Evolutionary conservation across 2,329 filamentous ascomycete genomes (phyloP).

Genomic region (Penicillium psychrosexuale): DNA sequence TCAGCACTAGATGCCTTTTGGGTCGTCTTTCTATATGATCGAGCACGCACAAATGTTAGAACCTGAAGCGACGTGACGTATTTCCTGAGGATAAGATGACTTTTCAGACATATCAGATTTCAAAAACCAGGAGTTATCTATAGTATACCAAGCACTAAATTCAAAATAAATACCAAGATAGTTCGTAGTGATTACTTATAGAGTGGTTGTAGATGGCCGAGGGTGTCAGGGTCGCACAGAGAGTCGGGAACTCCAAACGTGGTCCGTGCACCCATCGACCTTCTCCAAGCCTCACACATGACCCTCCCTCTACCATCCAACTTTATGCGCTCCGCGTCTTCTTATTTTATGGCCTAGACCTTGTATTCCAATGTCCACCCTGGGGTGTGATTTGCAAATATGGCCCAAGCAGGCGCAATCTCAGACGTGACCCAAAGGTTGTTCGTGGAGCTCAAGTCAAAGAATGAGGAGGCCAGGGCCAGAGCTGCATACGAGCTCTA

Average conservation of each 20-base stretch:
- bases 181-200: background rate
- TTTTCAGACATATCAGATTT: background rate
- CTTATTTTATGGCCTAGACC: conserved; percentile 27
- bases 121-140: background rate
- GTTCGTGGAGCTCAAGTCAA: conserved; percentile 57
- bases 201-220: conserved; percentile 1
- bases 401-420: conserved; percentile 48
- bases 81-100: background rate
- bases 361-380: conserved; percentile 40
- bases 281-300: conserved; percentile 29
- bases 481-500: conserved; percentile 50
- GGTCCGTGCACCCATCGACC: conserved; percentile 25
- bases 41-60: background rate
- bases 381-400: conserved; percentile 39
- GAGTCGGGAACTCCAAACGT: conserved; percentile 14
- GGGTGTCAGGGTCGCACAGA: background rate
- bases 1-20: background rate
- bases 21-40: background rate
- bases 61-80: background rate
- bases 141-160: background rate
- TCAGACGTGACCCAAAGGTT: conserved; percentile 54
- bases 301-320: conserved; percentile 22
- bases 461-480: conserved; percentile 50
- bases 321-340: conserved; percentile 22
- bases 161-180: background rate